These are phyloP conservation scores for Debaryomycetaceae sp. DNA, from an alignment of 1,139 yeast genomes.

Conservation along the genomic window DNA sequence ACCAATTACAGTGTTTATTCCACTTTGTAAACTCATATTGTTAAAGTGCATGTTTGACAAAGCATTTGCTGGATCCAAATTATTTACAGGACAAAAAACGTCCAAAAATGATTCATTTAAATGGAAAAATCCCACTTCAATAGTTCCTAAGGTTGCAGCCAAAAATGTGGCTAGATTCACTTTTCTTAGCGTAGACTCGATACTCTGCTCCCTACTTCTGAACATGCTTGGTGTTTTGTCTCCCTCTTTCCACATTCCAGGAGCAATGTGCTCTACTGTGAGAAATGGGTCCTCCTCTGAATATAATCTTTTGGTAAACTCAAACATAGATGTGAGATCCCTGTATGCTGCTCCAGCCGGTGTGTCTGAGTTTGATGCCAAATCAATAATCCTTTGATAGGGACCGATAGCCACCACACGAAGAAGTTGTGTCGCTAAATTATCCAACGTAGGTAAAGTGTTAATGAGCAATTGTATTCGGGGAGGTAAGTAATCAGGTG, in stretches of 20 bases:
- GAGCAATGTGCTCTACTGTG: constrained; percentile 56
- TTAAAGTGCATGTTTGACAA: constrained; percentile 36
- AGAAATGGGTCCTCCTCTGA: constrained; percentile 68
- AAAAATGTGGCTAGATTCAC: constrained; percentile 85
- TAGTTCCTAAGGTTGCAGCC: constrained; percentile 77
- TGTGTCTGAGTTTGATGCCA: constrained; percentile 70
- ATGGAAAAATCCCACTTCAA: constrained; percentile 84
- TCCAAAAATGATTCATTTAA: constrained; percentile 80
- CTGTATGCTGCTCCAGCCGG: constrained; percentile 73
- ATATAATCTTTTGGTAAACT: constrained; percentile 63
- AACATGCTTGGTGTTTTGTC: constrained; percentile 55
- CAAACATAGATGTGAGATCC: constrained; percentile 70
- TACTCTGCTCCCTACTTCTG: constrained; percentile 58
- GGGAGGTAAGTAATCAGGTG: constrained; percentile 56
- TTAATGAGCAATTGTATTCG: constrained; percentile 60
- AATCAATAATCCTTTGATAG: constrained; percentile 67
- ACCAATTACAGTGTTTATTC: constrained; percentile 35
- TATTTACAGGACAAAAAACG: constrained; percentile 70
- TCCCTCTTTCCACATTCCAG: constrained; percentile 68
- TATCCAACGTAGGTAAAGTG: constrained; percentile 70
- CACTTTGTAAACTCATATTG: constrained; percentile 36
- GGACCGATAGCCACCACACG: constrained; percentile 67
- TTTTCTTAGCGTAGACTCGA: constrained; percentile 71
- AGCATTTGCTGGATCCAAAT: constrained; percentile 40
- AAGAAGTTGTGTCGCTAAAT: constrained; percentile 69